Evolutionary conservation across 495 filamentous ascomycete species (phyloP), one percentile per base, ranked within the genome.

Genomic region (Penicillium lagena): DNA sequence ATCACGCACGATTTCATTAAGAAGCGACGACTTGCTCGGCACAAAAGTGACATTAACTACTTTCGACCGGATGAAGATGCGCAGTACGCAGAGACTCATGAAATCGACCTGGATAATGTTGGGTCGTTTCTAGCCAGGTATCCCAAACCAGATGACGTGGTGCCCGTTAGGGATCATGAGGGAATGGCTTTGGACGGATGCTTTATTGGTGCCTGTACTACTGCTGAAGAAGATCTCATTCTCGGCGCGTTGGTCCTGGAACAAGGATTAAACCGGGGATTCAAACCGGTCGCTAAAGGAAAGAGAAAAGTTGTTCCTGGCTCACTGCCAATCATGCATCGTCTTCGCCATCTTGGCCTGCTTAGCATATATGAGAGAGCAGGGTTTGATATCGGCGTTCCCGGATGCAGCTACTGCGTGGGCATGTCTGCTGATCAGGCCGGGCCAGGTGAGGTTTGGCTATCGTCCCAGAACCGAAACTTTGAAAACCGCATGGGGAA

Each of bases 171-270:
- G 2, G 58, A 67, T 7, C 12, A 52, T 12, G 45, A 50, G 12
- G 59, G 50, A 0, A 66, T 60, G 40, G 28, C 50, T 4, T 44
- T 76, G 2, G 66, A 74, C 41, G 71, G 70, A 1, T 68, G 65
- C 39, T 74, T 76, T 39, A 73, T 76, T 9, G 72, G 71, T n/a
- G 71, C 70, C 7, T 72, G 72, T 50, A 76, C 70, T 1, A 74
- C 71, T 0, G 58, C 71, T 1, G 67, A 72, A 37, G 71, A 76
- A 41, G 71, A 75, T 40, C 45, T 75, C 1, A 63, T 73, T 14
- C 42, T 73, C 1, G 70, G 48, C 1, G 70, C 61, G 0, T 43
- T 73, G 13, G 63, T 72, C 0, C 50, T 72, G 0, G 65, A 70
- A 37, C 35, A 51, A 12, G 70, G 63, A 2, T 31, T 73, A n/a